Evolutionary conservation across 805 yeast species (phyloP), one percentile per base, ranked within the genome.

Genomic region (Hanseniaspora singularis): DNA sequence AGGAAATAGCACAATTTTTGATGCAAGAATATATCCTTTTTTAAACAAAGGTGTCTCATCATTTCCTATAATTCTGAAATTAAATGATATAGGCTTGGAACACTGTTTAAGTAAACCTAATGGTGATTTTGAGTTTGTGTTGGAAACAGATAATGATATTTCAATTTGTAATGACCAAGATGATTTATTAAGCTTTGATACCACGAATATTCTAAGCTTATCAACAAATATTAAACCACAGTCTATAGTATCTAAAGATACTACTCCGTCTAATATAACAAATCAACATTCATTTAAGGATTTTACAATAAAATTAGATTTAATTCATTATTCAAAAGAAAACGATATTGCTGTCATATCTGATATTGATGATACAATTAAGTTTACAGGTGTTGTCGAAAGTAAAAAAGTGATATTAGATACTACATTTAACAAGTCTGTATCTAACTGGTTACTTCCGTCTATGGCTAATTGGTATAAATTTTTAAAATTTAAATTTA

Each of bases 311-410:
- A 38, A 51, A 33, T 51, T 45, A 19, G n/a, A 44, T 16, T 20
- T 37, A 12, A 37, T 44, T 19, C 51, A 62, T 4, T 51, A 55
- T 31, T 47, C 38, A 5, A 3, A 31, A 28, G 53, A 57, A 1
- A 41, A 57, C 0, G 92, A 94, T 0, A 65, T 79, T 19, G 84
- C 83, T 11, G 61, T 92, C 1, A 87, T 92, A 19, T 79, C 88
- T 55, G 99, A 92, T 61, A 79, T 92, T 34, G 99, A 92, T 59
- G 99, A 92, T 59, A 92, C 99, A 0, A 78, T 89, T 30, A 82
- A 92, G 56, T 69, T 76, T 34, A 87, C 98, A 0, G 97, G 97
- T 2, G 89, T 92, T 0, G 71, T 83, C 28, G 89, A 89, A 1
- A 94, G 88, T 51, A 87, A 85, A 62, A 70, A 94, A 50, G 85